Conservation (phyloP, 1,284 basidiomycete genomes). For the Tremellales sp. region DNA sequence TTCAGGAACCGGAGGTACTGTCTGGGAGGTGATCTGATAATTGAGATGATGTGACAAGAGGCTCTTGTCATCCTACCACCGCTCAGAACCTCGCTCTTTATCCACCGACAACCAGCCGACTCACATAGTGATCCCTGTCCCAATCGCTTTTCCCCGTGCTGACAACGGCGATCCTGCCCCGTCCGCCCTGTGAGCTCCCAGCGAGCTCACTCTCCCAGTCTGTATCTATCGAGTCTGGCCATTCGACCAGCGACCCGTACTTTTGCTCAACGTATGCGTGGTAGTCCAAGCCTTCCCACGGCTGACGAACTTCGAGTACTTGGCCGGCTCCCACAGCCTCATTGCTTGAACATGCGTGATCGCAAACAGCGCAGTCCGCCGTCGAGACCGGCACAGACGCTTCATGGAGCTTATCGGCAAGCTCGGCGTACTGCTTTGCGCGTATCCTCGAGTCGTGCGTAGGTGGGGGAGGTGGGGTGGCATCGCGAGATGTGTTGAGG, state of each 20-base stretch:
- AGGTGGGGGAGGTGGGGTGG: conserved; percentile 8
- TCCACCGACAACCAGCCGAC: conserved; percentile 3
- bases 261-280: conserved; percentile 28
- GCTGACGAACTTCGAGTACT: conserved; percentile 17
- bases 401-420: conserved; percentile 46
- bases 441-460: conserved; percentile 27
- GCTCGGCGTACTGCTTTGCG: conserved; percentile 27
- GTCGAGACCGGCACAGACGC: conserved; percentile 64
- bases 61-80: conserved; percentile 17
- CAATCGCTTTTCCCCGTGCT: conserved; percentile 85
- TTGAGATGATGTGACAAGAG: conserved; percentile 23
- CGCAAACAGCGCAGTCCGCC: conserved; percentile 67
- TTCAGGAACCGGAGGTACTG: not conserved
- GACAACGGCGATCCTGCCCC: conserved; percentile 73
- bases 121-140: conserved; percentile 64
- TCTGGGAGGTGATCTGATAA: conserved; percentile 14
- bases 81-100: not conserved
- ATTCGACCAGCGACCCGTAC: conserved; percentile 64
- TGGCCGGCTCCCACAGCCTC: conserved; percentile 51
- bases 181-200: conserved; percentile 75
- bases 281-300: conserved; percentile 36
- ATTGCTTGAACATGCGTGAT: conserved; percentile 53
- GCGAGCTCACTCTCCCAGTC: conserved; percentile 75
- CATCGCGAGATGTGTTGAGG: conserved; percentile 6
- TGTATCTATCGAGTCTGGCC: conserved; percentile 64